Conservation (phyloP, 768 basidiomycete genomes). For the Sistotremastrum suecicum region DNA sequence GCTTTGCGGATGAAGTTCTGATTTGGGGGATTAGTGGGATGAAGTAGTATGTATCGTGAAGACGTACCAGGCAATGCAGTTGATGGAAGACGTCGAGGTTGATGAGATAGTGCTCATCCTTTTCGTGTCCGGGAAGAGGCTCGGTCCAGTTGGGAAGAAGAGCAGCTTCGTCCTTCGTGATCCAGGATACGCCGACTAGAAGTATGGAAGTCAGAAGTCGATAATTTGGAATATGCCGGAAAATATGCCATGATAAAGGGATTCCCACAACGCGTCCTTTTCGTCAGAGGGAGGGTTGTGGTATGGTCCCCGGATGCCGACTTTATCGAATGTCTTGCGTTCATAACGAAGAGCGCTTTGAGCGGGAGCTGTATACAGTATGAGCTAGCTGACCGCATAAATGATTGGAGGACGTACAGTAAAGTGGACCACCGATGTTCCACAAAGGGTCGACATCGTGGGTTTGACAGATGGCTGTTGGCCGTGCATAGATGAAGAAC, state of each 20-base stretch:
- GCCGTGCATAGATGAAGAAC: too few relatives aligned
- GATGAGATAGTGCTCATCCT: constrained; percentile 9
- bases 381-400: too few relatives aligned
- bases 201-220: neutral
- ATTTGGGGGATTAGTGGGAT: neutral
- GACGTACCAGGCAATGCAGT: constrained; percentile 15
- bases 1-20: constrained; percentile 1
- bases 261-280: constrained; percentile 11
- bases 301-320: neutral
- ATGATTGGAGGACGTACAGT: too few relatives aligned
- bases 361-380: constrained; percentile 10
- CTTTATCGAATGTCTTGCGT: constrained; percentile 4
- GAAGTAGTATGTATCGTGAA: neutral
- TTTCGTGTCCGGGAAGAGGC: constrained; percentile 10
- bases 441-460: too few relatives aligned
- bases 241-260: constrained; percentile 8
- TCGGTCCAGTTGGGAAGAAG: constrained; percentile 11
- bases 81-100: constrained; percentile 17
- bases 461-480: too few relatives aligned
- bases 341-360: constrained; percentile 9
- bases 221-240: too few relatives aligned
- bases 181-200: constrained; percentile 11
- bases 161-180: constrained; percentile 10
- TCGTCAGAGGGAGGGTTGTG: constrained; percentile 11
- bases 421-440: too few relatives aligned